A percentile compares a stretch with the other conserved stretches of the same genome.
These are phyloP conservation scores for Paramecium octaurelia DNA, from an alignment of 73 alveolate species.

Conservation along the genomic window DNA sequence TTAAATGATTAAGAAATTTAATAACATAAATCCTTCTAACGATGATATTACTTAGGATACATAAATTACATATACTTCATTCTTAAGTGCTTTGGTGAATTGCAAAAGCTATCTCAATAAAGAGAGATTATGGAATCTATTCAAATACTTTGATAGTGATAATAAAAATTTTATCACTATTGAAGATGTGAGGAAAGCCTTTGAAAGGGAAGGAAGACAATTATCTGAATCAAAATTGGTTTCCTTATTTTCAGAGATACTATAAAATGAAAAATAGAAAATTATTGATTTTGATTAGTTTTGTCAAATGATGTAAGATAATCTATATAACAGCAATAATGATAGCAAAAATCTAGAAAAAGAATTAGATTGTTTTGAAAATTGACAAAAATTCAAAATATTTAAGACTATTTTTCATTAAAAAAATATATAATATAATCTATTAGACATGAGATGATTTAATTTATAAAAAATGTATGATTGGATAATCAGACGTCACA, in stretches of 20 bases:
- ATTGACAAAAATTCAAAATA: conserved; percentile 32
- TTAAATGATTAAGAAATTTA: not conserved
- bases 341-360: not conserved
- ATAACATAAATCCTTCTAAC: not conserved
- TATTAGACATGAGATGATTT: not conserved
- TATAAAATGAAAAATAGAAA: not conserved
- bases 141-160: conserved; percentile 63
- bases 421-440: too few species aligned
- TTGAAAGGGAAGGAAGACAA: conserved; percentile 58
- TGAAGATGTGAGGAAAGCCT: conserved; percentile 37
- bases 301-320: conserved; percentile 27
- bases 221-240: not conserved
- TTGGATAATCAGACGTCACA: not conserved
- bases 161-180: conserved; percentile 51
- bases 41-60: not conserved
- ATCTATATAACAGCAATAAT: not conserved
- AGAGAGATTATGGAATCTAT: conserved; percentile 61
- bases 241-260: not conserved
- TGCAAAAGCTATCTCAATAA: conserved; percentile 42
- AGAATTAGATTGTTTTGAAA: not conserved
- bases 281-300: not conserved
- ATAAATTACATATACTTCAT: not conserved
- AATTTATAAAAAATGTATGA: not conserved
- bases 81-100: conserved; percentile 53
- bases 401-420: not conserved